Evolutionary conservation across 768 basidiomycete species (phyloP).

Genomic region (Russula dissimulans): DNA sequence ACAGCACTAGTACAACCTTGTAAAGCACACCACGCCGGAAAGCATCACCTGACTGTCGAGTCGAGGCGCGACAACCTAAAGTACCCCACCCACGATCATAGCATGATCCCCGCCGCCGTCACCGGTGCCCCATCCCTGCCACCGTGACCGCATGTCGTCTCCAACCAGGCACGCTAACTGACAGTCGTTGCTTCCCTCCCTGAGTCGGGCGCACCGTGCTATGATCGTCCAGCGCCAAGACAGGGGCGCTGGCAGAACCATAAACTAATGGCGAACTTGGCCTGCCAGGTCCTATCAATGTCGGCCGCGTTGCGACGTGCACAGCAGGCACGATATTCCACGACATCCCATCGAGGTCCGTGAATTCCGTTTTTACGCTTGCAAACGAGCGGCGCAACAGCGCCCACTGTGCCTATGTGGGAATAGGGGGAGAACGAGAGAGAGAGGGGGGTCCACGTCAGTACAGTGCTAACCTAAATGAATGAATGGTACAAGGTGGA

Average conservation of each 20-base stretch:
- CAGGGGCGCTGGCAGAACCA: background rate
- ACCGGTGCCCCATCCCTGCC: too few relatives aligned
- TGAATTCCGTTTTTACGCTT: constrained; percentile 51
- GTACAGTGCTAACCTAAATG: background rate
- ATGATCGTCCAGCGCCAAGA: background rate
- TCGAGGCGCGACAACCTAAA: too few relatives aligned
- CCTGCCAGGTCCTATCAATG: background rate
- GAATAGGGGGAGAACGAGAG: background rate
- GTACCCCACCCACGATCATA: too few relatives aligned
- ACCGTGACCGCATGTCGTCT: background rate
- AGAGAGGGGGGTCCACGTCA: background rate
- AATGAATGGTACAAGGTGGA: too few relatives aligned
- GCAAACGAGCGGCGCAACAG: constrained; percentile 35
- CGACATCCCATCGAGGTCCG: constrained; percentile 49
- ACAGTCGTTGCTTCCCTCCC: background rate
- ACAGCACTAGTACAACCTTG: too few relatives aligned
- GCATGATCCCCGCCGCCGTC: too few relatives aligned
- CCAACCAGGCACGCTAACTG: background rate
- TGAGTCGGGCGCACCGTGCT: constrained; percentile 1
- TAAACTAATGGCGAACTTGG: background rate
- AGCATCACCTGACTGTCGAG: too few relatives aligned
- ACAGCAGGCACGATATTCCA: constrained; percentile 30
- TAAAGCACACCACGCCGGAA: too few relatives aligned
- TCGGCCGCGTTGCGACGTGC: too few relatives aligned
- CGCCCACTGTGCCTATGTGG: constrained; percentile 26